Percentiles rank a stretch among this genome's conserved stretches.
phyloP scores from a whole-genome alignment of 1,284 basidiomycete species.

The Earliella scabrosa region DNA sequence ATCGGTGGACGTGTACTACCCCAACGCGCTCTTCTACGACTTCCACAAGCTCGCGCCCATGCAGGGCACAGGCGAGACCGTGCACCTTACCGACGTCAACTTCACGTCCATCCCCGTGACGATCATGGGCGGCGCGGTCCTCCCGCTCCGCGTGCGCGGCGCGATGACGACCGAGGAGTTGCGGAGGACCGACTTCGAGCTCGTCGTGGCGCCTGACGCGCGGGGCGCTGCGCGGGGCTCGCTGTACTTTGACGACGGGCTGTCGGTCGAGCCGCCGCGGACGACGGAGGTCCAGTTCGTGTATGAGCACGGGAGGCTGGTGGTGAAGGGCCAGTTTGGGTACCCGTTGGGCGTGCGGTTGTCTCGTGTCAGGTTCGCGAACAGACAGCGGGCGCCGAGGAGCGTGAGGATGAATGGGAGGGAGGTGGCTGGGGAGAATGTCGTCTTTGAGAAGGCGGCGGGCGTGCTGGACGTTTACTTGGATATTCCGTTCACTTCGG shows the following conservation, averaged over 20 bases:
- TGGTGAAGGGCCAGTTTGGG: slow-evolving; percentile 54
- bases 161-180: slow-evolving; percentile 65
- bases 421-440: slow-evolving; percentile 12
- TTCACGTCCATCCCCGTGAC: slow-evolving; percentile 76
- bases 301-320: slow-evolving; percentile 47
- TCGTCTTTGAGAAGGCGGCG: slow-evolving; percentile 38
- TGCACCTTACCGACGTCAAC: slow-evolving; percentile 54
- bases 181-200: slow-evolving; percentile 52
- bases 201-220: slow-evolving; percentile 56
- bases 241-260: slow-evolving; percentile 70
- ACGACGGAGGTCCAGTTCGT: slow-evolving; percentile 50
- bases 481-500: slow-evolving; percentile 38
- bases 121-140: slow-evolving; percentile 58
- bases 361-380: slow-evolving; percentile 49
- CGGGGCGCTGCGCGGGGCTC: slow-evolving; percentile 54
- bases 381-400: slow-evolving; percentile 39
- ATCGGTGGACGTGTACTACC: slow-evolving; percentile 60
- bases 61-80: slow-evolving; percentile 41
- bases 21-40: slow-evolving; percentile 73
- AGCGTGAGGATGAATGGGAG: slow-evolving; percentile 41
- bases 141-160: slow-evolving; percentile 58
- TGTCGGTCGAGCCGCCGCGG: slow-evolving; percentile 48
- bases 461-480: slow-evolving; percentile 48
- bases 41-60: slow-evolving; percentile 72
- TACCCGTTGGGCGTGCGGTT: slow-evolving; percentile 49